Evolutionary conservation across 2,329 filamentous ascomycete genomes (phyloP), one percentile per base, ranked within the genome.

Genomic region (Spiromastix sp.): DNA sequence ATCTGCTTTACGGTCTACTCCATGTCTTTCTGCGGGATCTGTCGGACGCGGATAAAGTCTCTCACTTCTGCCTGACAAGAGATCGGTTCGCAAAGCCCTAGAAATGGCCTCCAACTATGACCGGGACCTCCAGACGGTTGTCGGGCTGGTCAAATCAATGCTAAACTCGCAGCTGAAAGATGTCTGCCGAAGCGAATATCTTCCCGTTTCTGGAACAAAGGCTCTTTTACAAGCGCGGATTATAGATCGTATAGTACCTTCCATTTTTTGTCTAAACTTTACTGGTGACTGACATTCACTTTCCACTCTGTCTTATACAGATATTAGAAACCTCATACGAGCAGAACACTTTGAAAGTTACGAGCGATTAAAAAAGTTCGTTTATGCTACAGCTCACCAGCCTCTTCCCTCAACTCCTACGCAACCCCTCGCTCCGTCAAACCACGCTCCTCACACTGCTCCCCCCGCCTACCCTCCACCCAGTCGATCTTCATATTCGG

Each of bases 181-280:
- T 34, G 79, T 96, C 45, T 82, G 89, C 52, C 72, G 76, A 43
- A 67, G 73, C 41, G 84, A 93, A 62, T 73, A 77, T 30, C 67
- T 93, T 22, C 72, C 75, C 45, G 81, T 84, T 41, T 83, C 80
- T 18, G 91, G 91, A 13, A 80, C 91, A 50, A 98, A 98, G 67
- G 75, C 77, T 21, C 74, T 82, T 27, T 66, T 96, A 40, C 86
- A 94, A 60, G 64, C 66, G 39, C 79, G 89, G 49, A 82, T 95
- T 42, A 74, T 81, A 43, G 67, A 74, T 40, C 74, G 91, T 96
- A 69, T 61, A 83, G 76, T 37, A 42, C 37, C 34, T 39, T 39
- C 27, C 30, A 31, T 38, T 27, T 29, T 15, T 2, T 21, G 13
- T 8, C 21, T 20, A 16, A 17, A 3, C 10, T 22, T 18, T 31